Evolutionary conservation across 2,329 filamentous ascomycete species (phyloP), one percentile per base, ranked within the genome.

Genomic region (Leptographium procerum): DNA sequence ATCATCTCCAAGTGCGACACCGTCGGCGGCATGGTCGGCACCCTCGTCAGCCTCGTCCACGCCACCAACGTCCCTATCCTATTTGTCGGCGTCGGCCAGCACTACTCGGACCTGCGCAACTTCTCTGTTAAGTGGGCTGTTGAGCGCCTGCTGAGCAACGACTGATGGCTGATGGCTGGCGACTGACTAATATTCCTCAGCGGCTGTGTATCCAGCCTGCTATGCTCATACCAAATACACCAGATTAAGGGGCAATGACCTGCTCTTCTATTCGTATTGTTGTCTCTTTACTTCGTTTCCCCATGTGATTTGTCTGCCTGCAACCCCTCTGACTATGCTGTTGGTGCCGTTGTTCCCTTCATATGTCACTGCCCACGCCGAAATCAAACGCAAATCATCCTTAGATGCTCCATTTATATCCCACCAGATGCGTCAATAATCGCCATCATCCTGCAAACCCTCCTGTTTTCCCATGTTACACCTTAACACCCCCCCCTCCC

Each of bases 1-100:
- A 96, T 99, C 69, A 96, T 99, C 66, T 92, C 87, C 61, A 99
- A 99, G 73, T 97, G 94, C 71, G 94, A 99, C 74, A 99, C 94
- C 0, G 95, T 99, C 43, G 95, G 94, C n/a, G 92, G 96, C 74
- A 97, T 97, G 91, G 91, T 96, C 50, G 91, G 82, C 65, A 96
- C 92, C 3, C 77, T 99, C 63, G 94, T 99, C 62, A 96, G 89
- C 70, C 92, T 99, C 77, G 92, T 99, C 45, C 92, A 97, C 74
- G 92, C 94, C 3, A 99, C 95, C 4, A 90, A 92, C 31, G 95
- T 99, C 52, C 95, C 95, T 0, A 91, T 99, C 24, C 80, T 97
- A 13, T 99, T 99, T 69, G 81, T 99, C 64, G 94, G 82, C 59
- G 83, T 86, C 31, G 84, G 84, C 14, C 84, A 87, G 70, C 83